Conservation (phyloP, 225 moss, liverwort and hornwort species). For the Rhytidiadelphus loreus region DNA sequence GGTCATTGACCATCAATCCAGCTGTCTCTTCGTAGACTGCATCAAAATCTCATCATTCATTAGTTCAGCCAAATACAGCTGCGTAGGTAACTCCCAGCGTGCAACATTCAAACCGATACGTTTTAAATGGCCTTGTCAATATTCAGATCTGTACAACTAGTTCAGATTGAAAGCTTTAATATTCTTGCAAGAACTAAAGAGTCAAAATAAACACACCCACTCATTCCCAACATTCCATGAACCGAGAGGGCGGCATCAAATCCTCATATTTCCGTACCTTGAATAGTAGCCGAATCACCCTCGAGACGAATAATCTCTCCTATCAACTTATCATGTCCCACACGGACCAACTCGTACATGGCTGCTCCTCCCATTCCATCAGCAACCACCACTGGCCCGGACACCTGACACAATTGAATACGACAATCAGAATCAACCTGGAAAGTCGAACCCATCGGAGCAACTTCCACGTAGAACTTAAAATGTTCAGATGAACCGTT, state of each 20-base stretch:
- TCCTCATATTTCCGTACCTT: constrained; percentile 22
- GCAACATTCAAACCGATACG: not conserved
- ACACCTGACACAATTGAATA: constrained; percentile 31
- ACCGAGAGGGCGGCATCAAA: not conserved
- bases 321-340: constrained; percentile 82
- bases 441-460: not conserved
- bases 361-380: constrained; percentile 91
- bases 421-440: not conserved
- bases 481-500: not conserved
- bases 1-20: constrained; percentile 89
- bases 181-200: not conserved
- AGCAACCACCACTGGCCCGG: constrained; percentile 90
- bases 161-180: not conserved
- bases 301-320: constrained; percentile 96
- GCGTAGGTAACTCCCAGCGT: not conserved
- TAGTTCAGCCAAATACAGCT: not conserved
- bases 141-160: not conserved
- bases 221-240: not conserved
- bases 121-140: not conserved
- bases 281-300: constrained; percentile 95
- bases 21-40: constrained; percentile 97
- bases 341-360: constrained; percentile 94
- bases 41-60: not conserved
- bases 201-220: not conserved
- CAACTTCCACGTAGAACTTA: not conserved